Evolutionary conservation across 441 rosid genomes (phyloP).

Genomic region (Mallotus repandus): DNA sequence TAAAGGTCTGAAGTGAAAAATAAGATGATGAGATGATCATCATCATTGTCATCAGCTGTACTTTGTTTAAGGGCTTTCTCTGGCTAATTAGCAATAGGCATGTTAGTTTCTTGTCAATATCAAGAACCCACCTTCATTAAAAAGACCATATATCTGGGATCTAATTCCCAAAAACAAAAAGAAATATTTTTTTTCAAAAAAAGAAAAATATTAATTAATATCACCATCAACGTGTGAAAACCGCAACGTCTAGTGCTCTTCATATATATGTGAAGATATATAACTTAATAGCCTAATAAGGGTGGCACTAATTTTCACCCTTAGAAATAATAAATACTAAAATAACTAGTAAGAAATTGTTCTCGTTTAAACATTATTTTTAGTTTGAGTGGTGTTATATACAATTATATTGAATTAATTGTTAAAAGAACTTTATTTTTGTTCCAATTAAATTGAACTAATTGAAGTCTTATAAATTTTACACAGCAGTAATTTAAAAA

Average conservation of each 20-base stretch:
- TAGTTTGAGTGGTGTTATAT: no score
- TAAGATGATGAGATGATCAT: conserved; percentile 8
- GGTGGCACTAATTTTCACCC: background rate
- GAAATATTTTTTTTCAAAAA: background rate
- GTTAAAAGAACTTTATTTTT: no score
- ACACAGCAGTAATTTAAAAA: background rate
- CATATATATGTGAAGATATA: conserved; percentile 24
- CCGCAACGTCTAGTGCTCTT: conserved; percentile 33
- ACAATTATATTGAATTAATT: no score
- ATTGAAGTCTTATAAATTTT: no score
- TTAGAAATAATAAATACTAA: background rate
- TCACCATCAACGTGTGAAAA: conserved; percentile 39
- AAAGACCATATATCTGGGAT: conserved; percentile 38
- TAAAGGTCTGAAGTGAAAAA: conserved; percentile 3
- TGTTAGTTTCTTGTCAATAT: conserved; percentile 79
- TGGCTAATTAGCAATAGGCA: conserved; percentile 20
- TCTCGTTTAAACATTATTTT: no score
- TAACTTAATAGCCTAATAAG: background rate
- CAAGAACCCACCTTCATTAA: conserved; percentile 46
- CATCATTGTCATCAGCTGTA: conserved; percentile 7
- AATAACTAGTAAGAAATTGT: no score
- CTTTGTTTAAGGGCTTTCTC: conserved; percentile 7
- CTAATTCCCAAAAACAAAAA: conserved; percentile 27
- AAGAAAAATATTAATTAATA: conserved; percentile 5
- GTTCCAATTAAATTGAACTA: no score